Evolutionary conservation across 805 yeast species (phyloP).

Genomic region (Candida michaelii): DNA sequence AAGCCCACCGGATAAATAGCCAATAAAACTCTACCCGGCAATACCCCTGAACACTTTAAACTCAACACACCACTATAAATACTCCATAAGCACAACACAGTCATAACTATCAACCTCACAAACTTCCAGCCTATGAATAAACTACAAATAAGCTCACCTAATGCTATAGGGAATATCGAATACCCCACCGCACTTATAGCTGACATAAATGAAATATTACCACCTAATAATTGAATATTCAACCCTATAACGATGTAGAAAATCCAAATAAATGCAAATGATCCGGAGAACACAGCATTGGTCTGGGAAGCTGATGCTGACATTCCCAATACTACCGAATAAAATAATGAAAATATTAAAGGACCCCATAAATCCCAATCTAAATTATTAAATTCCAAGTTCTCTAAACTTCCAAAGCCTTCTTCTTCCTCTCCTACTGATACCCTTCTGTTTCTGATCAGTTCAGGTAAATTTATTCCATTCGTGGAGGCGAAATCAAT

Average conservation of each 20-base stretch:
- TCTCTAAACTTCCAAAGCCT: conserved; percentile 14
- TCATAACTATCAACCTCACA: conserved; percentile 47
- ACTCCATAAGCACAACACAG: conserved; percentile 58
- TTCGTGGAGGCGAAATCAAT: conserved; percentile 34
- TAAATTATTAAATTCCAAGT: conserved; percentile 24
- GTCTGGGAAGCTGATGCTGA: conserved; percentile 47
- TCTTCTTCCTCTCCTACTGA: conserved; percentile 32
- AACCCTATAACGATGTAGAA: conserved; percentile 60
- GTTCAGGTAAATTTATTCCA: conserved; percentile 37
- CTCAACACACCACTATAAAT: conserved; percentile 62
- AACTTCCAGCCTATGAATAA: conserved; percentile 48
- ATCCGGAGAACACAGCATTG: conserved; percentile 57
- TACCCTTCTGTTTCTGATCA: conserved; percentile 27
- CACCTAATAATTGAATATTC: conserved; percentile 63
- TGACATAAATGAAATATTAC: conserved; percentile 62
- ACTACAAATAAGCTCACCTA: conserved; percentile 50
- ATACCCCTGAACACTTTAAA: conserved; percentile 63
- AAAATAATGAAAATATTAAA: conserved; percentile 55
- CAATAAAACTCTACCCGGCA: conserved; percentile 57
- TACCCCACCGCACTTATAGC: conserved; percentile 72
- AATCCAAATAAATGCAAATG: conserved; percentile 63
- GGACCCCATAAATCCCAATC: conserved; percentile 79
- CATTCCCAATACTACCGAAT: conserved; percentile 53
- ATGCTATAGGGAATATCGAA: conserved; percentile 63
- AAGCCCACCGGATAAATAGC: conserved; percentile 68